Percentiles rank a stretch among this genome's conserved stretches.
Evolutionary conservation across 345 rosid genomes (phyloP).

Genomic region (Arabidopsis suecica): DNA sequence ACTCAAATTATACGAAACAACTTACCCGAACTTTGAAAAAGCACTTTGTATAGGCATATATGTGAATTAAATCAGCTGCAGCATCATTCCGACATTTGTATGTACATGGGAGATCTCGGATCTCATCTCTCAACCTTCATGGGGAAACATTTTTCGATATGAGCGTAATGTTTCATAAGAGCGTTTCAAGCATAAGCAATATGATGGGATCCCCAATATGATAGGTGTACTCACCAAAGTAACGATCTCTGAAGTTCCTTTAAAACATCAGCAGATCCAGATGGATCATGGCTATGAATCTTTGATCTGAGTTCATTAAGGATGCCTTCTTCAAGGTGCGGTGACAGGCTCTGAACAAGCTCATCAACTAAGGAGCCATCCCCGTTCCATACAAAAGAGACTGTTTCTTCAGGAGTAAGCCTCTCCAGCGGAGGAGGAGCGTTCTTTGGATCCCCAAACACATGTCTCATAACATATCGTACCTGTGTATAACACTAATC

Average conservation of each 20-base stretch:
- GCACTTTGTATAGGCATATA: slow-evolving; percentile 87
- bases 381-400: slow-evolving; percentile 83
- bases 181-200: slow-evolving; percentile 7
- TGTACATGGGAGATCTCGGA: slow-evolving; percentile 85
- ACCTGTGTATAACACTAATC: slow-evolving; percentile 58
- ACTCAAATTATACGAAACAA: slow-evolving; percentile 26
- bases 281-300: slow-evolving; percentile 75
- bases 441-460: slow-evolving; percentile 88
- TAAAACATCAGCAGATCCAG: slow-evolving; percentile 62
- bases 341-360: slow-evolving; percentile 82
- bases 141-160: slow-evolving; percentile 21
- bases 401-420: slow-evolving; percentile 77
- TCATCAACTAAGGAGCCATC: slow-evolving; percentile 90
- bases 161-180: slow-evolving; percentile 17
- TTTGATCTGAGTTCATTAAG: slow-evolving; percentile 76
- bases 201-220: slow-evolving; percentile 19
- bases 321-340: slow-evolving; percentile 64
- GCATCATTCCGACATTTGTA: slow-evolving; percentile 97
- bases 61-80: slow-evolving; percentile 96
- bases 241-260: slow-evolving; percentile 83
- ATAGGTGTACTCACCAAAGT: slow-evolving; percentile 72
- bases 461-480: slow-evolving; percentile 90
- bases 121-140: slow-evolving; percentile 94
- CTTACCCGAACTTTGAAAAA: slow-evolving; percentile 83
- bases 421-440: slow-evolving; percentile 97